These are phyloP conservation scores for Cornus suecica DNA, from an alignment of 148 eudicot species.

Conservation along the genomic window DNA sequence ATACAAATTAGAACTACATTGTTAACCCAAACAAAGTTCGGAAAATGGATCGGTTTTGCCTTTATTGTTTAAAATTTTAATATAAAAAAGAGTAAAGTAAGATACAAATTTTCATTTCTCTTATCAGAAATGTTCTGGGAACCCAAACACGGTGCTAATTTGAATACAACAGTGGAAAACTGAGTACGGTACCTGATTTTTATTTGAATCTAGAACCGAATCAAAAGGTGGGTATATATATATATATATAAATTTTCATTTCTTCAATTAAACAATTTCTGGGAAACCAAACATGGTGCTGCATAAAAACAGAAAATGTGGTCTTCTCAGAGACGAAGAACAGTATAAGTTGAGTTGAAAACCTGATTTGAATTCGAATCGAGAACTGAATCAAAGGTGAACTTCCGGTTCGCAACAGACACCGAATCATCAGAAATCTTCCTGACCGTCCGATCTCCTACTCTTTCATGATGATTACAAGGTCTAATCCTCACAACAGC, in stretches of 20 bases:
- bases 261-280: too few relatives aligned
- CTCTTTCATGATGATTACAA: constrained; percentile 41
- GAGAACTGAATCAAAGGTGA: constrained; percentile 68
- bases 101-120: neutral
- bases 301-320: neutral
- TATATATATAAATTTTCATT: too few relatives aligned
- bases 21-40: neutral
- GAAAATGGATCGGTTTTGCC: too few relatives aligned
- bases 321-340: neutral
- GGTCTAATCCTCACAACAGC: constrained; percentile 77
- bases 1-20: neutral
- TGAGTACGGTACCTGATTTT: too few relatives aligned
- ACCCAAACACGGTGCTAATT: neutral
- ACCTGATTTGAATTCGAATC: constrained; percentile 80
- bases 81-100: neutral
- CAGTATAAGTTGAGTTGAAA: neutral
- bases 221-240: too few relatives aligned
- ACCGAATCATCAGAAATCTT: constrained; percentile 57
- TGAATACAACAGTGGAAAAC: too few relatives aligned
- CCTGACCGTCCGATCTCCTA: constrained; percentile 49
- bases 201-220: too few relatives aligned
- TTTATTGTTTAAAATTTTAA: neutral
- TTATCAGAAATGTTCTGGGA: neutral
- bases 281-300: neutral
- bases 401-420: constrained; percentile 50